A percentile compares a stretch with the other conserved stretches of the same genome.
Conservation (phyloP, 2,329 filamentous ascomycete genomes). For the Xylaria sp. region DNA sequence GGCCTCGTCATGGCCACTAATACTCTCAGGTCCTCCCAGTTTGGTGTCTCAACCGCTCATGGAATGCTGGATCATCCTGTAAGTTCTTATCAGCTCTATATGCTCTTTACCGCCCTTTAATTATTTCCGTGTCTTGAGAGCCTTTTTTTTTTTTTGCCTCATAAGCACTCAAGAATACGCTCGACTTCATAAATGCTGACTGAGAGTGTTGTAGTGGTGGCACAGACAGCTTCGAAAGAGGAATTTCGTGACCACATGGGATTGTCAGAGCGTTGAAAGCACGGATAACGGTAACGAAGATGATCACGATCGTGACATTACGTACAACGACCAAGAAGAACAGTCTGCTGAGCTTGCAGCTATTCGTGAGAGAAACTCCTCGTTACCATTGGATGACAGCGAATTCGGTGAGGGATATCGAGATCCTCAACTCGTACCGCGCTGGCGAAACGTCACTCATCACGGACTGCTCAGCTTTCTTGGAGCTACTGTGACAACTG, state of each 20-base stretch:
- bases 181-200: conserved; percentile 2
- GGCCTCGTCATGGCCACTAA: conserved; percentile 25
- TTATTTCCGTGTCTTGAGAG: not conserved
- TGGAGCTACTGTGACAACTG: conserved; percentile 13
- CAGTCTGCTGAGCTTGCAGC: not conserved
- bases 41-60: conserved; percentile 33
- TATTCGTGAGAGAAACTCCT: not conserved
- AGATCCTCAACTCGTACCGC: conserved; percentile 15
- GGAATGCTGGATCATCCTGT: conserved; percentile 31
- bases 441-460: conserved; percentile 25
- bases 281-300: conserved; percentile 9
- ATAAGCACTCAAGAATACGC: not conserved
- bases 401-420: conserved; percentile 12
- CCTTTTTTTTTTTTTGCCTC: not conserved
- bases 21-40: conserved; percentile 29
- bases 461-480: conserved; percentile 30
- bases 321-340: conserved; percentile 8
- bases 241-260: not conserved
- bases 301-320: conserved; percentile 10
- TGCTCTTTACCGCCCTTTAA: not conserved
- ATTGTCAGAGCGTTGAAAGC: conserved; percentile 16
- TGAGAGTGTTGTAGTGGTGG: conserved; percentile 20
- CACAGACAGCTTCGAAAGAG: conserved; percentile 16
- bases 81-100: not conserved
- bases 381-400: not conserved